Conservation (phyloP, 768 basidiomycete species). For the Daedaleopsis nitida region DNA sequence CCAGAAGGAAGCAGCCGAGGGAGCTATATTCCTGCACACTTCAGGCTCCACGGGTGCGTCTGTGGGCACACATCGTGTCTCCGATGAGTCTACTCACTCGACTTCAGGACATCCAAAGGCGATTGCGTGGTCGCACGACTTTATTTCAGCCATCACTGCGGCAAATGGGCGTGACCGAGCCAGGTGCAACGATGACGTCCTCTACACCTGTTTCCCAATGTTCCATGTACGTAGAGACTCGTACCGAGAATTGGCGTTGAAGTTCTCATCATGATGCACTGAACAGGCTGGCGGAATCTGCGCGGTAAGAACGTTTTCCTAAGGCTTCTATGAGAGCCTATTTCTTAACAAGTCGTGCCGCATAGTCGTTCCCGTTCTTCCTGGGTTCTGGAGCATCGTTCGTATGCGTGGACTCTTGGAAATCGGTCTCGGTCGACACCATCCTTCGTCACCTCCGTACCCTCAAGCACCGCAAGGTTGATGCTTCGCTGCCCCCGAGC, state of each 20-base stretch:
- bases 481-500: slow-evolving; percentile 19
- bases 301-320: slow-evolving; percentile 15
- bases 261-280: not conserved
- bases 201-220: slow-evolving; percentile 25
- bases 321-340: not conserved
- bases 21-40: not conserved
- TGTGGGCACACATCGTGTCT: not conserved
- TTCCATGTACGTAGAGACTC: slow-evolving; percentile 23
- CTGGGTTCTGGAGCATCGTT: not conserved
- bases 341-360: slow-evolving; percentile 9
- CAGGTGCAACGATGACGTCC: slow-evolving; percentile 4
- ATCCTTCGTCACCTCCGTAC: slow-evolving; percentile 20
- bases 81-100: not conserved
- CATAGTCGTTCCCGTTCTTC: slow-evolving; percentile 5
- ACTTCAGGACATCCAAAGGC: slow-evolving; percentile 28
- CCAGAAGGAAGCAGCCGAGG: not conserved
- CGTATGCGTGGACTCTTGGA: not conserved
- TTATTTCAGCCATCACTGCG: slow-evolving; percentile 6
- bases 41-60: slow-evolving; percentile 3
- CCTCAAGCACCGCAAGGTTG: slow-evolving; percentile 6
- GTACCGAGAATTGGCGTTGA: not conserved
- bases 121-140: slow-evolving; percentile 20
- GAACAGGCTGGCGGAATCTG: slow-evolving; percentile 9
- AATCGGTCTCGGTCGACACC: not conserved
- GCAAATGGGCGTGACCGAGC: slow-evolving; percentile 6